Evolutionary conservation across 2,329 filamentous ascomycete genomes (phyloP), one percentile per base, ranked within the genome.

Genomic region (Botrytis galanthina): DNA sequence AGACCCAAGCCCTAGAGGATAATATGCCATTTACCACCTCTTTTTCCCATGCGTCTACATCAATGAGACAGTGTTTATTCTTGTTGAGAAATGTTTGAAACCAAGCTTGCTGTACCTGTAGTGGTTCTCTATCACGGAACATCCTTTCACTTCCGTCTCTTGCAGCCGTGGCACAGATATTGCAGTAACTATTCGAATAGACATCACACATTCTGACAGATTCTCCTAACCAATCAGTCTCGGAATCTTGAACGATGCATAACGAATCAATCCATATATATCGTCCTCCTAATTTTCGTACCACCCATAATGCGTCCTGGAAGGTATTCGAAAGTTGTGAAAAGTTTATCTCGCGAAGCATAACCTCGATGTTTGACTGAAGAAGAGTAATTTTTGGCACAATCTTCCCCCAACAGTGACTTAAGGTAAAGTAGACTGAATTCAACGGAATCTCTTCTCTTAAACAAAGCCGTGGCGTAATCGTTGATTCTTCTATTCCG

Each of bases 21-120:
- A 64, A n/a, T 0, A 5, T 3, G 3, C 42, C 4, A 7, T 22
- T 1, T 3, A 26, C 3, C n/a, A 64, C 62, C 18, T 64, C 62
- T 0, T 26, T 22, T 32, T 4, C 3, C 42, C 62, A 64, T 10
- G 29, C 20, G 7, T 1, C 0, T 9, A 0, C 0, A 9, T 44
- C 20, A 32, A 22, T 2, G 0, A 46, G 1, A 42, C 62, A 64
- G 22, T 6, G 0, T 3, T n/a, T 6, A 6, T 51, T 1, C 22
- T 44, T 2, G 7, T 20, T 1, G 16, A n/a, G 2, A 16, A 4
- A 5, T 4, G 20, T n/a, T 26, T 44, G 10, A 8, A 42, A 64
- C 62, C 62, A 64, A 12, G 10, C n/a, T 35, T 64, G n/a, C 14
- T 64, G 18, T 9, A 46, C 9, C 18, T 64, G 16, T 26, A 64